Conservation (phyloP, 2,329 filamentous ascomycete genomes). For the Cladosporium oxysporum region DNA sequence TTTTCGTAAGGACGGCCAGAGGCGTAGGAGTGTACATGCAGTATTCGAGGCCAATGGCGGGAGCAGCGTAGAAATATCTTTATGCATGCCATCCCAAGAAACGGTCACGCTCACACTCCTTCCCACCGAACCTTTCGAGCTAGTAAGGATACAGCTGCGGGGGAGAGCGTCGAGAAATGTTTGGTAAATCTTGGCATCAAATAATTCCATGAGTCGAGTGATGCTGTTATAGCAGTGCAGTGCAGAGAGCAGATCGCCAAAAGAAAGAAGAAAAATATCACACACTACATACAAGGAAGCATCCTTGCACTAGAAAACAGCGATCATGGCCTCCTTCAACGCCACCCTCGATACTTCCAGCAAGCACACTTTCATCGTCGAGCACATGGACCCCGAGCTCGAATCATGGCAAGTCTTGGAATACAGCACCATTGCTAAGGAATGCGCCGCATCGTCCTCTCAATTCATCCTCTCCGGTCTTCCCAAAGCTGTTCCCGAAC, state of each 20-base stretch:
- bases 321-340: conserved; percentile 19
- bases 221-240: neutral
- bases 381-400: conserved; percentile 93
- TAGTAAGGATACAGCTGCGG: conserved; percentile 18
- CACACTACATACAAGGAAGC: neutral
- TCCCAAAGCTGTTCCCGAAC: conserved; percentile 65
- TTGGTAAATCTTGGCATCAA: conserved; percentile 15
- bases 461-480: conserved; percentile 43
- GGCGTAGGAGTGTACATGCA: neutral
- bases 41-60: conserved; percentile 2
- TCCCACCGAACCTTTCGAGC: conserved; percentile 7
- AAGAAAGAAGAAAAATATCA: neutral
- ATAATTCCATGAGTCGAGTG: neutral
- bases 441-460: conserved; percentile 67
- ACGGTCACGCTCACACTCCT: conserved; percentile 19
- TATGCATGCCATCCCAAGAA: conserved; percentile 13
- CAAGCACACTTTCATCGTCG: conserved; percentile 79
- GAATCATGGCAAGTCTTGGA: conserved; percentile 93
- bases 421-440: conserved; percentile 82
- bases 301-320: neutral
- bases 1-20: neutral
- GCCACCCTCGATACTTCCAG: conserved; percentile 36
- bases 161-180: conserved; percentile 14
- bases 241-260: neutral
- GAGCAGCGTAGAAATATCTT: conserved; percentile 5